These are phyloP conservation scores for Bipolaris sorokiniana DNA, from an alignment of 2,329 filamentous ascomycete genomes.

Conservation along the genomic window DNA sequence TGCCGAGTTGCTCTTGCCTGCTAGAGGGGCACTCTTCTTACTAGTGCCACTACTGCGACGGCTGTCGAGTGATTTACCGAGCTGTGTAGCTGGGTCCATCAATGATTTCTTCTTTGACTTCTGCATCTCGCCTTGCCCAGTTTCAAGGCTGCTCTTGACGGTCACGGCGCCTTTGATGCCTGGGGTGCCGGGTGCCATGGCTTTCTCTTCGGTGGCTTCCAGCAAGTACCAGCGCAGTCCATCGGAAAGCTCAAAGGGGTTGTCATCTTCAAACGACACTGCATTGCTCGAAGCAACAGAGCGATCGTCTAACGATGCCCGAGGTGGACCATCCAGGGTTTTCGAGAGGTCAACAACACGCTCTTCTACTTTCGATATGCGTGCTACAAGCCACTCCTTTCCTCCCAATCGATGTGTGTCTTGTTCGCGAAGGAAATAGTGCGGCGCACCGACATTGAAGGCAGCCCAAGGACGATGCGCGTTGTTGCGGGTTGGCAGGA, in stretches of 20 bases:
- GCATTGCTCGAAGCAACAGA: conserved; percentile 61
- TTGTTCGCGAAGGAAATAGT: conserved; percentile 95
- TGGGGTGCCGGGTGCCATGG: conserved; percentile 85
- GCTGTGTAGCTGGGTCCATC: conserved; percentile 57
- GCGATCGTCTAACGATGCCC: conserved; percentile 52
- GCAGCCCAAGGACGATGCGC: conserved; percentile 95
- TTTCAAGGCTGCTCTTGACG: conserved; percentile 84
- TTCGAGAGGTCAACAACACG: conserved; percentile 91
- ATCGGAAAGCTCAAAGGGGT: conserved; percentile 95
- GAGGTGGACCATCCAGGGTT: conserved; percentile 62
- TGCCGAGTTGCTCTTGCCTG: conserved; percentile 34
- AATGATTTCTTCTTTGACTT: conserved; percentile 53
- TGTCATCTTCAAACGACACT: conserved; percentile 78
- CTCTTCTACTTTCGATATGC: conserved; percentile 89
- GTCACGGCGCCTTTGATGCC: conserved; percentile 85
- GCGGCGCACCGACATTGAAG: conserved; percentile 96
- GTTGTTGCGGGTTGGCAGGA: conserved; percentile 93
- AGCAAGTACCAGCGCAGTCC: conserved; percentile 95
- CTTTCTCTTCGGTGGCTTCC: conserved; percentile 91
- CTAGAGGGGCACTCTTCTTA: conserved; percentile 69
- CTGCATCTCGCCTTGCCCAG: conserved; percentile 74
- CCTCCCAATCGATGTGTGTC: conserved; percentile 83
- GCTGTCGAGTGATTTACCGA: conserved; percentile 87
- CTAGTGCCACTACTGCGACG: conserved; percentile 86
- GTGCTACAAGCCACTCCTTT: conserved; percentile 94